Percentiles rank a stretch among this genome's conserved stretches.
These are phyloP conservation scores for Gymnopilus junonius DNA, from an alignment of 768 basidiomycete genomes.

Conservation along the genomic window DNA sequence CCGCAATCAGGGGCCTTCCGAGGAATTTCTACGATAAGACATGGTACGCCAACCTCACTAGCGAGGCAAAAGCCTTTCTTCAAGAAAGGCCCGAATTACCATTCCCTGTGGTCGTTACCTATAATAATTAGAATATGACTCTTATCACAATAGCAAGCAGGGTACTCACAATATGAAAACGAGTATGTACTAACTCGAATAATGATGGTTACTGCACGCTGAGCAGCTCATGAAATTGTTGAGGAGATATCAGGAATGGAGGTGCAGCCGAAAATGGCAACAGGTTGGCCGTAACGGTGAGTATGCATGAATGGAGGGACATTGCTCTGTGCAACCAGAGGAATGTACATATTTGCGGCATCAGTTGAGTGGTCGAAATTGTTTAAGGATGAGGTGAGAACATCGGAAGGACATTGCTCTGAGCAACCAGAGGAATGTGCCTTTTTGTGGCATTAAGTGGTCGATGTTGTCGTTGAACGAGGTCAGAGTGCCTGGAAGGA, in stretches of 20 bases:
- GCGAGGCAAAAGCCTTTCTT: neutral
- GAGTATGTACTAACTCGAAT: too few relatives aligned
- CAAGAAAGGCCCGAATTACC: neutral
- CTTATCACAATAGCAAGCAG: neutral
- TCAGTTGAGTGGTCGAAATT: neutral
- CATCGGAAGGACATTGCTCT: neutral
- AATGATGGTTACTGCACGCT: too few relatives aligned
- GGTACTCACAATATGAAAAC: too few relatives aligned
- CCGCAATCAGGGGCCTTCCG: slow-evolving; percentile 5
- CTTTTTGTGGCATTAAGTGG: neutral
- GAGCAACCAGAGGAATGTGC: neutral
- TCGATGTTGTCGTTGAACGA: too few relatives aligned
- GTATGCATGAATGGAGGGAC: neutral
- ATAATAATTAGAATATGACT: neutral
- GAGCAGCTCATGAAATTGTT: neutral
- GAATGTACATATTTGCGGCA: neutral
- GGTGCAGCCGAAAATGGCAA: too few relatives aligned
- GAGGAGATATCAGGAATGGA: too few relatives aligned
- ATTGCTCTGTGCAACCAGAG: neutral
- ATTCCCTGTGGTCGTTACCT: neutral
- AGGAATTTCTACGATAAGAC: slow-evolving; percentile 10
- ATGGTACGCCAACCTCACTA: slow-evolving; percentile 3
- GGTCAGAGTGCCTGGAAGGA: neutral
- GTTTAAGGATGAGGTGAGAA: neutral
- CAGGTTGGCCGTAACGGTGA: neutral